These are phyloP conservation scores for Umbelopsis sp. DNA, from an alignment of 371 early-diverging fungal genomes.

Conservation along the genomic window DNA sequence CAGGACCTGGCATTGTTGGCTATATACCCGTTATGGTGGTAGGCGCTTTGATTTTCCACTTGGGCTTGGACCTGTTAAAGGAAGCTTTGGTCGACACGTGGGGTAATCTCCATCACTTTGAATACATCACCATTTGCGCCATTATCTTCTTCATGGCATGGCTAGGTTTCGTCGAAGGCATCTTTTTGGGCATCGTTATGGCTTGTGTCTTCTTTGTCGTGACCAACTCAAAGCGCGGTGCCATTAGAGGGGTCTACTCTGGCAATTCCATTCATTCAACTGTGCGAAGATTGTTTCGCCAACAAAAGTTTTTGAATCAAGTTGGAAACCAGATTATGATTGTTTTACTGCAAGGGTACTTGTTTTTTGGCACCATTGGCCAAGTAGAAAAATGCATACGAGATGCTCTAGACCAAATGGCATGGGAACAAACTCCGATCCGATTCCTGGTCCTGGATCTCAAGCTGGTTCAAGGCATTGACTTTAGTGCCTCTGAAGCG, in stretches of 20 bases:
- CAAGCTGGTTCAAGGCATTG: constrained; percentile 87
- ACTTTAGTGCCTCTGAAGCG: constrained; percentile 93
- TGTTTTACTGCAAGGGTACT: constrained; percentile 87
- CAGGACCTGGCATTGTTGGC: constrained; percentile 85
- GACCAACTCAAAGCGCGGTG: constrained; percentile 74
- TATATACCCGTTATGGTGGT: constrained; percentile 94
- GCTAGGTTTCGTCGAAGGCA: constrained; percentile 94
- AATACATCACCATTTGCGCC: constrained; percentile 86
- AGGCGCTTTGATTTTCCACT: constrained; percentile 91
- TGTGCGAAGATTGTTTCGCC: constrained; percentile 87
- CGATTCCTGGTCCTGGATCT: constrained; percentile 89
- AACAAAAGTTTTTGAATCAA: constrained; percentile 82
- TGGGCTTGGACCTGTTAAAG: constrained; percentile 90
- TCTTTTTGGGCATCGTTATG: constrained; percentile 88
- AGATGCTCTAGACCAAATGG: constrained; percentile 58
- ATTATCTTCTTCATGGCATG: constrained; percentile 86
- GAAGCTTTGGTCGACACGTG: constrained; percentile 89
- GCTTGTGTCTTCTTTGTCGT: constrained; percentile 95
- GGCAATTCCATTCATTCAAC: constrained; percentile 85
- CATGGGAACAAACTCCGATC: constrained; percentile 75
- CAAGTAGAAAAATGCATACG: constrained; percentile 83
- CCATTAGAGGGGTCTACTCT: constrained; percentile 79
- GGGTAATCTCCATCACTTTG: constrained; percentile 80
- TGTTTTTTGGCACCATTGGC: constrained; percentile 95
- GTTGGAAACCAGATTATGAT: constrained; percentile 88